phyloP scores from a whole-genome alignment of 176 grass and related monocot genomes.

The Aegilops umbellulata region DNA sequence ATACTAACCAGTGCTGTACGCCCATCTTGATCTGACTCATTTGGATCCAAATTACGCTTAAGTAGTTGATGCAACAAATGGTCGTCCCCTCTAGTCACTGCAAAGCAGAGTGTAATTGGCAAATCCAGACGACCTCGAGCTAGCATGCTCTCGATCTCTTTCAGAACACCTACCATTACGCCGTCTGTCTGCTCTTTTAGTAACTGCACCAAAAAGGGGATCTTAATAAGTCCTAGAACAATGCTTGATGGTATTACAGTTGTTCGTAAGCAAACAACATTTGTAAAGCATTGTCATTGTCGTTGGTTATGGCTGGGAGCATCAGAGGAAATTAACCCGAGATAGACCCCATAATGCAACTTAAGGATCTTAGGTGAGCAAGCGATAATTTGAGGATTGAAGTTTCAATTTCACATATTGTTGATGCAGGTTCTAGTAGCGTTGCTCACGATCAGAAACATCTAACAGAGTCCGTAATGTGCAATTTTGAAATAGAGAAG shows the following conservation, averaged over 20 bases:
- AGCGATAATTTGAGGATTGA: not conserved
- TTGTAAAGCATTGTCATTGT: not conserved
- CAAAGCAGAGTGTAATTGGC: slow-evolving; percentile 83
- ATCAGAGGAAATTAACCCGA: not conserved
- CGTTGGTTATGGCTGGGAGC: not conserved
- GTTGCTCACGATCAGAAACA: not conserved
- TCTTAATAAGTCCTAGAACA: not conserved
- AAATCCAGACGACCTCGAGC: slow-evolving; percentile 72
- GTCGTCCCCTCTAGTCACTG: slow-evolving; percentile 71
- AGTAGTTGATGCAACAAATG: slow-evolving; percentile 81
- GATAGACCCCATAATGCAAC: not conserved
- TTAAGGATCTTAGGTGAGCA: not conserved
- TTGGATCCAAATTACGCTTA: slow-evolving; percentile 65
- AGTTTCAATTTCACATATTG: not conserved
- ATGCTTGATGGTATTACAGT: not conserved
- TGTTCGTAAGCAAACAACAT: not conserved
- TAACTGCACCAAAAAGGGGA: slow-evolving; percentile 42
- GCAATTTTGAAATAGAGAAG: not conserved
- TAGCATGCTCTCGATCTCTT: slow-evolving; percentile 91
- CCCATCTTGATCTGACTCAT: slow-evolving; percentile 82
- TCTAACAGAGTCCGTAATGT: not conserved
- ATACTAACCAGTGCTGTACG: slow-evolving; percentile 72
- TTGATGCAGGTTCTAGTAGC: not conserved
- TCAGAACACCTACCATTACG: slow-evolving; percentile 59
- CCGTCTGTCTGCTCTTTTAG: slow-evolving; percentile 59